Evolutionary conservation across 768 basidiomycete genomes (phyloP).

Genomic region (Phlegmacium glaucopus): DNA sequence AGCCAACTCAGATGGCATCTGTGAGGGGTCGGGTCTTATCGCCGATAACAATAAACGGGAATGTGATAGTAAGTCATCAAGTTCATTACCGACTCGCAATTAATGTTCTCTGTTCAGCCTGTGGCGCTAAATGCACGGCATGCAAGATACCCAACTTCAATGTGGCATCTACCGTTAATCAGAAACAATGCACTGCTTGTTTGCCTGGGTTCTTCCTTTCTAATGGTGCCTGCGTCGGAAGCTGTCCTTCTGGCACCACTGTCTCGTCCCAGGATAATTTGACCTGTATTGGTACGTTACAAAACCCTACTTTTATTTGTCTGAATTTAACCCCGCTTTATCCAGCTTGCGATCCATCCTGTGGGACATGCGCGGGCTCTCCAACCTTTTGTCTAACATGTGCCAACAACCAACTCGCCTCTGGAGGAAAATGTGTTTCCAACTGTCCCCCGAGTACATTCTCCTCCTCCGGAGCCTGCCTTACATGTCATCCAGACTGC

Average conservation of each 20-base stretch:
- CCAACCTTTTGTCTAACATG: slow-evolving; percentile 75
- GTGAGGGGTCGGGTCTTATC: slow-evolving; percentile 60
- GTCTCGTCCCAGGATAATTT: slow-evolving; percentile 67
- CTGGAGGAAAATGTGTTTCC: slow-evolving; percentile 66
- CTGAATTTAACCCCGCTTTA: background rate
- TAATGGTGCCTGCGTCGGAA: slow-evolving; percentile 62
- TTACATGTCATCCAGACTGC: slow-evolving; percentile 81
- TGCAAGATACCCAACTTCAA: slow-evolving; percentile 74
- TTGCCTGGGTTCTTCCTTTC: slow-evolving; percentile 74
- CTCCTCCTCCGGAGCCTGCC: slow-evolving; percentile 60
- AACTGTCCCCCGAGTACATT: slow-evolving; percentile 72
- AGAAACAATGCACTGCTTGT: slow-evolving; percentile 75
- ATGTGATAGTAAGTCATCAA: slow-evolving; percentile 64
- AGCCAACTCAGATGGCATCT: slow-evolving; percentile 64
- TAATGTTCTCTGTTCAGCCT: slow-evolving; percentile 39
- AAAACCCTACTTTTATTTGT: background rate
- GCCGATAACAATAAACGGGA: slow-evolving; percentile 76
- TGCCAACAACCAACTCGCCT: slow-evolving; percentile 60
- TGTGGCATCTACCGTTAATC: slow-evolving; percentile 55
- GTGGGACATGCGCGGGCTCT: slow-evolving; percentile 64
- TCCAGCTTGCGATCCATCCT: slow-evolving; percentile 68
- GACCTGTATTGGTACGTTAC: slow-evolving; percentile 54
- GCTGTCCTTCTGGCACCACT: slow-evolving; percentile 73
- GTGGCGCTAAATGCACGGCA: slow-evolving; percentile 72
- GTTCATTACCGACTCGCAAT: background rate